phyloP scores from a whole-genome alignment of 805 yeast species.

The Candida berthetii region DNA sequence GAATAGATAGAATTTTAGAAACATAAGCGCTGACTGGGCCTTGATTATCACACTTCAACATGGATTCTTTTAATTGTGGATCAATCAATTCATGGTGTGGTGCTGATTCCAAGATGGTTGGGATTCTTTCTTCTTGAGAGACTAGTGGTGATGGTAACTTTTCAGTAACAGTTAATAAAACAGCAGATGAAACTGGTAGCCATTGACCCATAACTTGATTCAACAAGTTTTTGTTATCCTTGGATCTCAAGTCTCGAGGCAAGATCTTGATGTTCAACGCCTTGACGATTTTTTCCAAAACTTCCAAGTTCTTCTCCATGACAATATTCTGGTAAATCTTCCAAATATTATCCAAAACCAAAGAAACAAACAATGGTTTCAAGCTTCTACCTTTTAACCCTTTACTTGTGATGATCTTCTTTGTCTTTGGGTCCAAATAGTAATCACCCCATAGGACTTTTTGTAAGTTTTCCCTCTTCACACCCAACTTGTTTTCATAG shows the following conservation, averaged over 20 bases:
- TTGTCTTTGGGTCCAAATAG: constrained; percentile 83
- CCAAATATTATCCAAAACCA: constrained; percentile 90
- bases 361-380: constrained; percentile 82
- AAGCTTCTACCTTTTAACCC: constrained; percentile 53
- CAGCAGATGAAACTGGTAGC: constrained; percentile 88
- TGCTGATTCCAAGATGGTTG: constrained; percentile 55
- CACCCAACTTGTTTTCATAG: constrained; percentile 78
- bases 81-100: constrained; percentile 47
- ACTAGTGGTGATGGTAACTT: constrained; percentile 75
- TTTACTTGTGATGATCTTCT: constrained; percentile 67
- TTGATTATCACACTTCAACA: constrained; percentile 59
- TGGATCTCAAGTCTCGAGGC: constrained; percentile 75
- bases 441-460: constrained; percentile 96
- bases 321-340: constrained; percentile 73
- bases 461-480: constrained; percentile 69
- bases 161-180: constrained; percentile 78
- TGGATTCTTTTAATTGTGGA: constrained; percentile 40
- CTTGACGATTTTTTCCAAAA: constrained; percentile 66
- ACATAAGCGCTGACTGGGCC: constrained; percentile 75
- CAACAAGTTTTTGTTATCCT: constrained; percentile 61
- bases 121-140: constrained; percentile 72
- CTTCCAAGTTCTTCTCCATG: constrained; percentile 59
- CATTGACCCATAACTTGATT: constrained; percentile 80
- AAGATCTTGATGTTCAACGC: constrained; percentile 62
- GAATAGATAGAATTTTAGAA: constrained; percentile 84